A percentile compares a stretch with the other conserved stretches of the same genome.
Evolutionary conservation across 768 basidiomycete genomes (phyloP).

Genomic region (Crassisporium funariophilum): DNA sequence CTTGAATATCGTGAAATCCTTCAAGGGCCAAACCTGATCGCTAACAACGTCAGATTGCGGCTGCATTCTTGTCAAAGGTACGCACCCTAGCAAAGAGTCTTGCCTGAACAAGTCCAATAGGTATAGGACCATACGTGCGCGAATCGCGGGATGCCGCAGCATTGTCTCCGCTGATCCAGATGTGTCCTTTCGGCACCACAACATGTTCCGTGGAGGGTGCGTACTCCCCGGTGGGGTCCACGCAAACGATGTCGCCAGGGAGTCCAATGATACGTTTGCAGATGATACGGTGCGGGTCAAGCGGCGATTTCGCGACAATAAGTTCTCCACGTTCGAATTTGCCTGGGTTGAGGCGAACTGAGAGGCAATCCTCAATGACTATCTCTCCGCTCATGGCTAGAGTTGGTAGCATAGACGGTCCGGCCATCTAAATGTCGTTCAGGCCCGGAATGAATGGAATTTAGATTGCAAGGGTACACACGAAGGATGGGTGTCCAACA

Average conservation of each 20-base stretch:
- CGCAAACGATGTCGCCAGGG: conserved; percentile 86
- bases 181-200: conserved; percentile 77
- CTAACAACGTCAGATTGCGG: conserved; percentile 2
- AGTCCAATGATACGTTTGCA: conserved; percentile 92
- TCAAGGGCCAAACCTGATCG: conserved; percentile 45
- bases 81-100: conserved; percentile 67
- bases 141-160: conserved; percentile 83
- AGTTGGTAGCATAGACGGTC: conserved; percentile 84
- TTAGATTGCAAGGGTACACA: conserved; percentile 28
- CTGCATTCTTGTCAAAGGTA: neutral
- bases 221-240: conserved; percentile 76
- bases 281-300: conserved; percentile 63
- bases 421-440: conserved; percentile 63
- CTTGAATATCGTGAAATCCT: conserved; percentile 40
- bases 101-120: conserved; percentile 75
- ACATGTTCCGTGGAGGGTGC: conserved; percentile 75
- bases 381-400: conserved; percentile 60
- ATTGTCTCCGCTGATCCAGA: conserved; percentile 95
- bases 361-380: conserved; percentile 63
- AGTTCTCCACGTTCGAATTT: conserved; percentile 74
- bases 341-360: conserved; percentile 51
- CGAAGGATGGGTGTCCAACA: conserved; percentile 56
- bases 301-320: conserved; percentile 69
- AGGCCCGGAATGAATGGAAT: conserved; percentile 2
- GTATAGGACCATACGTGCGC: conserved; percentile 89